Base-by-base conservation (phyloP, 1,284 basidiomycete genomes). In the Irpex lacteus region DNA sequence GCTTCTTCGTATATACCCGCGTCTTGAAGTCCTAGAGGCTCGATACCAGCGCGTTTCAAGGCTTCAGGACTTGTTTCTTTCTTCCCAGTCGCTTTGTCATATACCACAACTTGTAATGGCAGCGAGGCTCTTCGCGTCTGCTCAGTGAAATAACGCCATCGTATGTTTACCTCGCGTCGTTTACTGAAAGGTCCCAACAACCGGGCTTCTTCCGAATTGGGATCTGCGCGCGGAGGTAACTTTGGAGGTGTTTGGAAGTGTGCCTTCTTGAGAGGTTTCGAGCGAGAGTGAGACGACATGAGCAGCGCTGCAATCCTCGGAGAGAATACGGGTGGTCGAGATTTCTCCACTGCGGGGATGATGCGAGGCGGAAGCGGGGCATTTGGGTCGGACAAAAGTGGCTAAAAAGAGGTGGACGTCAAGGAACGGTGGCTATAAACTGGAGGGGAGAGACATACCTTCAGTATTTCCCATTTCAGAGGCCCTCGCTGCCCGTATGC, bases 401-500 rank as follows among this genome's bases (percentile, higher is more conserved):
- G 82, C 89, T 90, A 37, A n/a, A n/a, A n/a, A n/a, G 26, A 56
- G 38, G 63, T n/a, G 68, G 60, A 68, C 65, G 60, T 64, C 50
- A 6, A 47, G 54, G 26, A 49, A 59, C 5, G 60, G 18, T 50
- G 60, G 53, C 18, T 63, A 63, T 62, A 4, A 26, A 63, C 26
- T 8, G 63, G 38, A 18, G 8, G 8, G 40, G 40, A 5, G 8
- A 52, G n/a, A 59, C 36, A 47, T 65, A 88, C 89, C 76, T 86
- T 73, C 72, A 91, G 76, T 36, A 91, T 75, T 68, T 92, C 88
- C 77, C 85, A 82, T 68, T 80, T 83, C 19, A 93, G 74, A 70
- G 84, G 89, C 11, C 92, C 93, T 65, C 82, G 84, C 63, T 90
- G 80, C 18, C 90, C 93, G 74, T 92, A 94, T n/a, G 92, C 92